Conservation (phyloP, 176 grass and related monocot species). For the Guadua angustifolia region DNA sequence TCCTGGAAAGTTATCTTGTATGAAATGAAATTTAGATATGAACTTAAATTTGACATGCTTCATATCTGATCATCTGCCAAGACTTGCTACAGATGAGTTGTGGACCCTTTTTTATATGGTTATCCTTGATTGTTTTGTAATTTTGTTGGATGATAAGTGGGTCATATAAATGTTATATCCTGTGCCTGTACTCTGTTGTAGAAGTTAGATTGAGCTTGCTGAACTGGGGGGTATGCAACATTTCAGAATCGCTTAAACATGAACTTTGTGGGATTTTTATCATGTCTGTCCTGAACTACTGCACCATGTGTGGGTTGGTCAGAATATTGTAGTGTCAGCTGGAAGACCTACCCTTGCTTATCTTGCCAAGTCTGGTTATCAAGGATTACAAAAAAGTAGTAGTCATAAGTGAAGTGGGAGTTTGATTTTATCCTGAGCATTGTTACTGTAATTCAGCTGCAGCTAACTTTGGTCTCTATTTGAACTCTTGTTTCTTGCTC, state of each 20-base stretch:
- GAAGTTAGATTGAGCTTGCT: constrained; percentile 24
- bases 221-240: neutral
- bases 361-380: neutral
- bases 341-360: neutral
- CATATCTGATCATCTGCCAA: constrained; percentile 23
- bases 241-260: constrained; percentile 21
- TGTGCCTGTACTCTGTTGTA: neutral
- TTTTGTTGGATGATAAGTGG: constrained; percentile 2
- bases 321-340: neutral
- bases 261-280: neutral
- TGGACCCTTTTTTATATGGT: constrained; percentile 5
- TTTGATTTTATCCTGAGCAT: too few relatives aligned
- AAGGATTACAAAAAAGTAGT: neutral
- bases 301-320: neutral
- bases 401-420: neutral
- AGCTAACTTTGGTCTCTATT: too few relatives aligned
- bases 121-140: constrained; percentile 24
- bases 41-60: constrained; percentile 23
- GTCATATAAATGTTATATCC: constrained; percentile 12
- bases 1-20: neutral
- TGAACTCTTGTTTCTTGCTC: too few relatives aligned
- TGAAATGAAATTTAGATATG: constrained; percentile 7
- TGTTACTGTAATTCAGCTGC: too few relatives aligned
- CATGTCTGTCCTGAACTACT: neutral
- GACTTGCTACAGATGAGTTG: neutral